These are phyloP conservation scores for Calonectria naviculata DNA, from an alignment of 2,329 filamentous ascomycete genomes.

Conservation along the genomic window DNA sequence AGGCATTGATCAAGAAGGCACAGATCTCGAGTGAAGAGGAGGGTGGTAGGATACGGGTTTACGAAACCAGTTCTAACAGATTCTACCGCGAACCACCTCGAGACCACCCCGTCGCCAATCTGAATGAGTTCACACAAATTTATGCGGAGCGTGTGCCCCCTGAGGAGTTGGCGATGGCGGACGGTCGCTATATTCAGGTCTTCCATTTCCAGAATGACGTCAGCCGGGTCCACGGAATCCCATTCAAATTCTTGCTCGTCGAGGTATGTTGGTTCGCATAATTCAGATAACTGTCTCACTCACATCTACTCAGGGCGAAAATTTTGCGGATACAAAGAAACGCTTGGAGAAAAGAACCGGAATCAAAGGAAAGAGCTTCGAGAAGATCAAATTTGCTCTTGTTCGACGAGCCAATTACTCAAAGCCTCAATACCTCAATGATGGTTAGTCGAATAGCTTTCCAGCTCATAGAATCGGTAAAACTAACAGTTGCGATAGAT, in stretches of 20 bases:
- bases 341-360: conserved; percentile 92
- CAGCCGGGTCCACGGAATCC: conserved; percentile 84
- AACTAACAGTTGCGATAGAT: conserved; percentile 54
- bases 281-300: neutral
- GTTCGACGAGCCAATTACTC: conserved; percentile 79
- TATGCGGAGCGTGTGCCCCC: conserved; percentile 86
- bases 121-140: conserved; percentile 87
- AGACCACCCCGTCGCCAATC: conserved; percentile 79
- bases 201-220: conserved; percentile 96
- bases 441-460: conserved; percentile 67
- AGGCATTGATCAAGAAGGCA: conserved; percentile 82
- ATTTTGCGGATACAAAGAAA: conserved; percentile 92
- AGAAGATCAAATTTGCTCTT: conserved; percentile 97
- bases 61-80: conserved; percentile 85
- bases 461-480: neutral
- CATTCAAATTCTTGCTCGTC: conserved; percentile 89
- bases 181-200: conserved; percentile 75
- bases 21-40: conserved; percentile 79
- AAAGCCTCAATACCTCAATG: conserved; percentile 84
- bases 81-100: conserved; percentile 81
- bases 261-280: conserved; percentile 65
- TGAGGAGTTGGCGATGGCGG: conserved; percentile 71
- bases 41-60: conserved; percentile 79
- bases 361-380: conserved; percentile 97
- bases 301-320: conserved; percentile 71